Base-by-base conservation (phyloP, 495 filamentous ascomycete species). In the Penicillium argentinense region DNA sequence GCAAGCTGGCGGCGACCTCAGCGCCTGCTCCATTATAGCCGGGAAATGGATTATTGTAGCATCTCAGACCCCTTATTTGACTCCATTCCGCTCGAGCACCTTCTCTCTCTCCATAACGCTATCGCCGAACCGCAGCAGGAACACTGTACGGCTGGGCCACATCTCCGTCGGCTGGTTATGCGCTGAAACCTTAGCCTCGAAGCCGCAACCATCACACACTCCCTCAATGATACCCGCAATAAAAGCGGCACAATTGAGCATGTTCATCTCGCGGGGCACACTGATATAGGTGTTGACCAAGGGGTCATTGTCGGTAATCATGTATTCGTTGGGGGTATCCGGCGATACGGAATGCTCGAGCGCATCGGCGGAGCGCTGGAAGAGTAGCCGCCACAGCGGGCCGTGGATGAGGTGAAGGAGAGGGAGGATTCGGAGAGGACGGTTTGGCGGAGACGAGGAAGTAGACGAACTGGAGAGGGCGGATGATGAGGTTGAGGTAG, bases 281-380 rank as follows among this genome's bases (percentile, higher is more conserved):
- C 82, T 87, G 60, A 98, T 87, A 65, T 95, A 97, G 16, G 83
- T 83, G 62, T 96, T 97, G 12, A 97, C 92, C 11, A 97, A 73
- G 29, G 93, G 93, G 59, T 97, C 95, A 63, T 99, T 96, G 64
- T 99, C 93, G 47, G 84, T 84, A 56, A 99, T 89, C 92, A 99
- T 96, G 75, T 97, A 99, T 72, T 97, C 91, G 62, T 91, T 87
- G 3, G 88, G 83, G 9, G 87, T 90, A 13, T 83, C 80, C 3
- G 85, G 79, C 42, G 87, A 83, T n/a, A 81, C 79, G 45, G 83
- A 88, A 69, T 90, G 89, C 70, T 99, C 93, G 45, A 99, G 83
- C 12, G 88, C 84, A 64, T 97, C 91, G 22, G 93, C 93, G 14
- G 90, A 79, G 19, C 92, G 88, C 41, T 77, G 78, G 71, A 97